Conservation (phyloP, 2,329 filamentous ascomycete species). For the Penicillium verrucosum region DNA sequence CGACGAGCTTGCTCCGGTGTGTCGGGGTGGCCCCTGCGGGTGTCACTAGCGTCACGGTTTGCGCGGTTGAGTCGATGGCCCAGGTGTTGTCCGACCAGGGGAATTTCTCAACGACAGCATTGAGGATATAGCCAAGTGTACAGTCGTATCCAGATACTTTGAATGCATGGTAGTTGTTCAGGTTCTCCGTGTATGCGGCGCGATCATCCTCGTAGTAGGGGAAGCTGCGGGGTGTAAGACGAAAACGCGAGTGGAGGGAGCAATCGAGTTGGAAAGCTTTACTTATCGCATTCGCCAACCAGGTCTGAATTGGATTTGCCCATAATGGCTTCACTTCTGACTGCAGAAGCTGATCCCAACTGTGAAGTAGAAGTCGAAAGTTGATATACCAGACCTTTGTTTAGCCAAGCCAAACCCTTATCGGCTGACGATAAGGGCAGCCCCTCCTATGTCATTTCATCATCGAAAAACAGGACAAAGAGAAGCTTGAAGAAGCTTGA, state of each 20-base stretch:
- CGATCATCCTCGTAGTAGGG: conserved; percentile 67
- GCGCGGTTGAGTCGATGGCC: conserved; percentile 56
- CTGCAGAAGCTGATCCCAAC: not conserved
- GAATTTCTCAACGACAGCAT: conserved; percentile 43
- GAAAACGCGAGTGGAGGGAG: not conserved
- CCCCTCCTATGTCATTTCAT: conserved; percentile 24
- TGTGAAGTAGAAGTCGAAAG: not conserved
- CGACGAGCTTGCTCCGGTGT: conserved; percentile 59
- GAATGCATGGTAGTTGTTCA: conserved; percentile 59
- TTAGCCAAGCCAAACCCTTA: conserved; percentile 22
- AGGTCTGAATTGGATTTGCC: conserved; percentile 52
- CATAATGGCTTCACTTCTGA: conserved; percentile 21
- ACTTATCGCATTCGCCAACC: conserved; percentile 57
- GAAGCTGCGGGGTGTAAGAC: conserved; percentile 56
- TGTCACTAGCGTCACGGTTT: conserved; percentile 61
- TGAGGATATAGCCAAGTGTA: conserved; percentile 59
- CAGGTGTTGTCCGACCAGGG: conserved; percentile 56
- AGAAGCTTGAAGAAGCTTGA: conserved; percentile 1
- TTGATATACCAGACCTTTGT: not conserved
- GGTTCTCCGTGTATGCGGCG: conserved; percentile 52
- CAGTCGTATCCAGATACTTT: conserved; percentile 65
- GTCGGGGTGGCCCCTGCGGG: conserved; percentile 56
- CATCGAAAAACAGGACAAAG: conserved; percentile 12
- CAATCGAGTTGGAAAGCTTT: conserved; percentile 7
- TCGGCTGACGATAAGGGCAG: conserved; percentile 24